Conservation (phyloP, 163 green algal genomes). For the Scenedesmus sp. region DNA sequence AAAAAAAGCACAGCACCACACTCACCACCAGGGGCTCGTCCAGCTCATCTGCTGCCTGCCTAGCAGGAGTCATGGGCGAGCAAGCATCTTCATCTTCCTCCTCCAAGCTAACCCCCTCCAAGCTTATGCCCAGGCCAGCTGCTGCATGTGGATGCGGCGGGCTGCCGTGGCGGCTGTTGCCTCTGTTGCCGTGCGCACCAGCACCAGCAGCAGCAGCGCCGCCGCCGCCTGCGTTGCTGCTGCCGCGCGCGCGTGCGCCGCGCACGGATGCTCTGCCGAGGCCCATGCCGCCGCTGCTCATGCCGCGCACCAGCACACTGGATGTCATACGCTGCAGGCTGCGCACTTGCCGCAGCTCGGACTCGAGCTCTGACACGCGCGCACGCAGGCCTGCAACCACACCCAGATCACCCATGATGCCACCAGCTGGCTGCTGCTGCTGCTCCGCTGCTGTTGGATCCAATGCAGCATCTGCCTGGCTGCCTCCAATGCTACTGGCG, state of each 20-base stretch:
- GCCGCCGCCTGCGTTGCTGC: not conserved
- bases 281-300: conserved; percentile 12
- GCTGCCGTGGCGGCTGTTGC: not conserved
- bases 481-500: not conserved
- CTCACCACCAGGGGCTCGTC: conserved; percentile 40
- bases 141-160: not conserved
- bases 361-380: conserved; percentile 63
- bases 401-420: conserved; percentile 15
- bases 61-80: conserved; percentile 28
- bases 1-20: not conserved
- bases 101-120: conserved; percentile 20
- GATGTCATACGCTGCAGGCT: conserved; percentile 52
- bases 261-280: not conserved
- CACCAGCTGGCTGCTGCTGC: conserved; percentile 12
- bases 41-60: conserved; percentile 21
- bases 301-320: conserved; percentile 25
- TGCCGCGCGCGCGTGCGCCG: not conserved
- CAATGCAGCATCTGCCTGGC: not conserved
- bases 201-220: not conserved
- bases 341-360: conserved; percentile 53
- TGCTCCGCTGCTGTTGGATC: conserved; percentile 13
- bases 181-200: not conserved
- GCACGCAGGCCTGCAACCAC: conserved; percentile 62
- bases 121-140: not conserved
- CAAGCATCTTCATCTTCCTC: conserved; percentile 12